Percentiles rank a stretch among this genome's conserved stretches.
Conservation (phyloP, 1,139 yeast genomes). For the Diutina siamensis region DNA sequence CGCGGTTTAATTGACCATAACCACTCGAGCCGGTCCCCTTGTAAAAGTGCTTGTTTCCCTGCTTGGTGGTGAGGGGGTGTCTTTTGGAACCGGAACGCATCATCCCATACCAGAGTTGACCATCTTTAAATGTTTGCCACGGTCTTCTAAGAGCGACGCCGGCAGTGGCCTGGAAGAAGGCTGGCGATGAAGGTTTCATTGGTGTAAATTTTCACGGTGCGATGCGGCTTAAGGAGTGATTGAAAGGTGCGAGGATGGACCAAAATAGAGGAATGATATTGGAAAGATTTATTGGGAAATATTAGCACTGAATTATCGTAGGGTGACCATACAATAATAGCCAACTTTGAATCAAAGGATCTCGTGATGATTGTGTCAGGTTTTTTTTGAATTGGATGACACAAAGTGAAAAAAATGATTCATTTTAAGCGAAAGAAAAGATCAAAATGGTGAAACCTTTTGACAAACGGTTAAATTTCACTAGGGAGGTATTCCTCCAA, state of each 20-base stretch:
- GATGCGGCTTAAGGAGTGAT: not conserved
- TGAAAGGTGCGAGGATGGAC: not conserved
- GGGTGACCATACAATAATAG: too few relatives aligned
- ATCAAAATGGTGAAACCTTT: too few relatives aligned
- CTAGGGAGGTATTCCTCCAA: too few relatives aligned
- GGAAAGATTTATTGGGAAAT: too few relatives aligned
- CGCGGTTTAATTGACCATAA: slow-evolving; percentile 66
- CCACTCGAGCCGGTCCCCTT: slow-evolving; percentile 96
- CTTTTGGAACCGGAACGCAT: slow-evolving; percentile 75
- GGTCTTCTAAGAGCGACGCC: slow-evolving; percentile 57
- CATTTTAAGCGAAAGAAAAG: too few relatives aligned
- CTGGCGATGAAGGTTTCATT: slow-evolving; percentile 46
- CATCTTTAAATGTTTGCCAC: slow-evolving; percentile 80
- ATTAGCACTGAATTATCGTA: too few relatives aligned
- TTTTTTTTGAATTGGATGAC: too few relatives aligned
- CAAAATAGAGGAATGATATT: too few relatives aligned
- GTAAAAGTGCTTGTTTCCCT: slow-evolving; percentile 87
- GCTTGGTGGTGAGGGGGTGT: slow-evolving; percentile 78
- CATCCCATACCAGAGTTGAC: slow-evolving; percentile 72
- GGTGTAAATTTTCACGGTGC: not conserved
- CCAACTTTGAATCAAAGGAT: too few relatives aligned
- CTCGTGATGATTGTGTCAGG: too few relatives aligned
- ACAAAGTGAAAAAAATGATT: too few relatives aligned
- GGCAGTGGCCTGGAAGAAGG: slow-evolving; percentile 43
- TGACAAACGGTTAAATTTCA: too few relatives aligned